Percentiles rank a stretch among this genome's conserved stretches.
These are phyloP conservation scores for Microbotryomycetes sp. DNA, from an alignment of 1,284 basidiomycete species.

Conservation along the genomic window DNA sequence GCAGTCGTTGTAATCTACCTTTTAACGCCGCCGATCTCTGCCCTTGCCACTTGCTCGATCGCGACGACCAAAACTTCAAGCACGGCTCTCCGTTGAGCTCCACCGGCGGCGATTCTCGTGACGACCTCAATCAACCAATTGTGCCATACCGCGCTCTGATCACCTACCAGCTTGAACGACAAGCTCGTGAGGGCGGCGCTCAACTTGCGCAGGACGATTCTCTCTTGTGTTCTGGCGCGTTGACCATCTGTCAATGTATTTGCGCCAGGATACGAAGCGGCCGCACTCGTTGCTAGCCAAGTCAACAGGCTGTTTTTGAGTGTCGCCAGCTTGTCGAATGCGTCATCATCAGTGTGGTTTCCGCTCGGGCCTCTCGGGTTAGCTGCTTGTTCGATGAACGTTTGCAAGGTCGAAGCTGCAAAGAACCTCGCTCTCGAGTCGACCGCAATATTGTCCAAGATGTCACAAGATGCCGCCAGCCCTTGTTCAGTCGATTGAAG, in stretches of 20 bases:
- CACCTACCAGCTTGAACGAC: neutral
- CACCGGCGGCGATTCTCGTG: slow-evolving; percentile 25
- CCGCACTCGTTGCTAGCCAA: slow-evolving; percentile 31
- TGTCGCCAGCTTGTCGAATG: neutral
- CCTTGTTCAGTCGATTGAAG: neutral
- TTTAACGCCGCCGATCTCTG: slow-evolving; percentile 33
- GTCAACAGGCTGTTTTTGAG: slow-evolving; percentile 32
- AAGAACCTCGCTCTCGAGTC: slow-evolving; percentile 32
- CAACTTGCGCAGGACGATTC: slow-evolving; percentile 34
- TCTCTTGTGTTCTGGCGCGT: slow-evolving; percentile 11
- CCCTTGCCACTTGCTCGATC: slow-evolving; percentile 35
- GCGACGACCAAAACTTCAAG: slow-evolving; percentile 32
- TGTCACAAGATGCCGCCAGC: neutral
- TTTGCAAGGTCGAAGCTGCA: slow-evolving; percentile 33
- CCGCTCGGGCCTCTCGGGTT: neutral
- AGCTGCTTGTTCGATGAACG: neutral
- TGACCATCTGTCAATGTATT: neutral
- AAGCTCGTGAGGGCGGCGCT: slow-evolving; percentile 26
- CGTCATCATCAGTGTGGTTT: neutral
- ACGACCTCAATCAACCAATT: slow-evolving; percentile 36
- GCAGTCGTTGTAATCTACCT: slow-evolving; percentile 17
- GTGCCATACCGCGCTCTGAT: slow-evolving; percentile 20
- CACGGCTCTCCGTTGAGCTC: slow-evolving; percentile 23
- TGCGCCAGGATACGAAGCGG: slow-evolving; percentile 10
- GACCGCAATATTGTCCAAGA: neutral